phyloP scores from a whole-genome alignment of 495 filamentous ascomycete genomes.

The Neurospora sp. region DNA sequence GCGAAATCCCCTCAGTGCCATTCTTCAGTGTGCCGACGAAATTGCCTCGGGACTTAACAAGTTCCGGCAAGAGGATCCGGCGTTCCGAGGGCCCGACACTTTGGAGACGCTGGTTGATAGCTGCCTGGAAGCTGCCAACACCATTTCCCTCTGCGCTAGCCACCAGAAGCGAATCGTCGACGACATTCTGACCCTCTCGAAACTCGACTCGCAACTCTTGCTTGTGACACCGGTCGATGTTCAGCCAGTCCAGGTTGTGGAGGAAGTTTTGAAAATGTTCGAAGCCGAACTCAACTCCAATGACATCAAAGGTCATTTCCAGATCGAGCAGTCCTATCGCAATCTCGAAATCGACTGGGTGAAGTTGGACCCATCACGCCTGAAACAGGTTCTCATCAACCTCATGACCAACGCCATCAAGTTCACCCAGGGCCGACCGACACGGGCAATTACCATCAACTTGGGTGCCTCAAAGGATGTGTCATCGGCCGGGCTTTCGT shows the following conservation, averaged over 20 bases:
- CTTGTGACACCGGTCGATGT: conserved; percentile 64
- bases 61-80: conserved; percentile 18
- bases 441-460: conserved; percentile 56
- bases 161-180: conserved; percentile 75
- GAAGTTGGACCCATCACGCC: conserved; percentile 63
- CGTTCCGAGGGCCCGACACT: conserved; percentile 2
- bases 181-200: conserved; percentile 74
- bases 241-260: conserved; percentile 57
- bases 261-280: conserved; percentile 69
- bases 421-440: conserved; percentile 52
- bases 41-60: conserved; percentile 46
- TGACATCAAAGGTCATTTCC: conserved; percentile 60
- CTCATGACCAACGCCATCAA: conserved; percentile 75
- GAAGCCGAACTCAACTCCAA: conserved; percentile 65
- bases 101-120: conserved; percentile 33
- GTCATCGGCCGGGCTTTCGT: conserved; percentile 38
- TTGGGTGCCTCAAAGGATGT: conserved; percentile 53
- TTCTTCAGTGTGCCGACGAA: conserved; percentile 73
- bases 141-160: conserved; percentile 69
- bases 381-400: conserved; percentile 73
- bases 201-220: conserved; percentile 73
- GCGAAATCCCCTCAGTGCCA: conserved; percentile 73
- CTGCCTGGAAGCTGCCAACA: conserved; percentile 68
- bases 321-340: conserved; percentile 53
- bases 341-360: conserved; percentile 64